These are phyloP conservation scores for Sugiyamaella smithiae DNA, from an alignment of 805 yeast species.

Conservation along the genomic window DNA sequence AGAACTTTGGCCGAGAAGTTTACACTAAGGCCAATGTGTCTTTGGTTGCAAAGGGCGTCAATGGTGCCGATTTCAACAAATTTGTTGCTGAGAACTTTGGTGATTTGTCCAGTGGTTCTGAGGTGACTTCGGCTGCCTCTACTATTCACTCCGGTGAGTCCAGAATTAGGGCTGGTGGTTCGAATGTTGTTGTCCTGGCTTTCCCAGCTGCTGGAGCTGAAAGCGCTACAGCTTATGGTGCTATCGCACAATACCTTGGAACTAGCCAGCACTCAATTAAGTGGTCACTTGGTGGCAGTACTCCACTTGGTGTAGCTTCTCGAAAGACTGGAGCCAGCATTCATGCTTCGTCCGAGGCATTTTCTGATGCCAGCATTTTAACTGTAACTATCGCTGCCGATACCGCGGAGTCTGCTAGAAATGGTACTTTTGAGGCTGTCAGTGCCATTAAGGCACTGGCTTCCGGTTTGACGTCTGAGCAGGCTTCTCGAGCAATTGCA, in stretches of 20 bases:
- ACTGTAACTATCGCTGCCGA: conserved; percentile 62
- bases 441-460: conserved; percentile 28
- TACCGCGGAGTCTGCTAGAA: conserved; percentile 55
- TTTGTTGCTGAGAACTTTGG: conserved; percentile 57
- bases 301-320: conserved; percentile 48
- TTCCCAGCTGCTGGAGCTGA: conserved; percentile 58
- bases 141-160: conserved; percentile 61
- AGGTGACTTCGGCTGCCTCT: conserved; percentile 43
- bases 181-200: conserved; percentile 70
- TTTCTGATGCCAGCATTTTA: conserved; percentile 80
- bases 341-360: conserved; percentile 53
- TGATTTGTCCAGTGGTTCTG: conserved; percentile 59
- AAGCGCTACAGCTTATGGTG: conserved; percentile 59
- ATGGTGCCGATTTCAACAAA: conserved; percentile 61
- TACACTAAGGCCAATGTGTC: conserved; percentile 70
- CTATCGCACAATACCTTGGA: conserved; percentile 61
- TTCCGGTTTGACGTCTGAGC: conserved; percentile 29
- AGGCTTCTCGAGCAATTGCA: conserved; percentile 51
- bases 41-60: conserved; percentile 71
- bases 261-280: conserved; percentile 50
- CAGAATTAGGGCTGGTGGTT: conserved; percentile 50
- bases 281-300: conserved; percentile 47
- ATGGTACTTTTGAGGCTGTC: conserved; percentile 49
- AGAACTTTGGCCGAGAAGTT: conserved; percentile 60
- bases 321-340: conserved; percentile 47